Base-by-base conservation (phyloP, 2,329 filamentous ascomycete genomes). In the Erysiphe neolycopersici region DNA sequence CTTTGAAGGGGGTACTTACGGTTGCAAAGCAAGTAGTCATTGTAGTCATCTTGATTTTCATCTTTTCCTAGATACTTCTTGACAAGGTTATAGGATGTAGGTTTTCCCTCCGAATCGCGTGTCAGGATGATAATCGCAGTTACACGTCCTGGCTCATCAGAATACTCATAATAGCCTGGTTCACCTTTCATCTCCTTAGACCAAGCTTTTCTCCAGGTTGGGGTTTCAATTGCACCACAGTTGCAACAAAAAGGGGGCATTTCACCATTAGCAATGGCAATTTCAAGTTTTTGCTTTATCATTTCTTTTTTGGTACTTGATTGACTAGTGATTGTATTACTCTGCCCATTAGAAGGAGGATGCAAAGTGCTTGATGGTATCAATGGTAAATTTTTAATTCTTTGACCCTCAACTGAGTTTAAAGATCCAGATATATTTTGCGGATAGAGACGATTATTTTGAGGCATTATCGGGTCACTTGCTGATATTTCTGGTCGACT, bases 141-240 rank as follows among this genome's bases (percentile, higher is more conserved):
- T 40, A 85, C 71, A 42, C 69, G 68, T 1, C 79, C 77, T 40
- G 78, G 75, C 52, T 77, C 76, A 46, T 79, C 74, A 0, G 76
- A 80, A 44, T 77, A 73, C 46, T 82, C 73, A 40, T 80, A 67
- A 47, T 76, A 71, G 3, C 70, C 67, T 0, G 83, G 82, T 30
- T 68, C 67, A 1, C 82, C 84, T 14, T 71, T 63, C 39, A 76
- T 67, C 8, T 80, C 67, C 53, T 83, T 82, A n/a, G 75, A 74
- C 68, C 79, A 94, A 12, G 89, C 82, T 54, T 87, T 89, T 47
- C 89, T 76, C 89, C 89, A 98, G 0, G 87, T 94, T 0, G 87
- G 82, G 0, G 89, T 98, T 53, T 95, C 81, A 45, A 98, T 92
- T 6, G 84, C 80, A 5, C 89, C 89, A 53, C 89, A 98, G 53